Evolutionary conservation across 1,284 basidiomycete genomes (phyloP), one percentile per base, ranked within the genome.

Genomic region (Schizopora paradoxa): DNA sequence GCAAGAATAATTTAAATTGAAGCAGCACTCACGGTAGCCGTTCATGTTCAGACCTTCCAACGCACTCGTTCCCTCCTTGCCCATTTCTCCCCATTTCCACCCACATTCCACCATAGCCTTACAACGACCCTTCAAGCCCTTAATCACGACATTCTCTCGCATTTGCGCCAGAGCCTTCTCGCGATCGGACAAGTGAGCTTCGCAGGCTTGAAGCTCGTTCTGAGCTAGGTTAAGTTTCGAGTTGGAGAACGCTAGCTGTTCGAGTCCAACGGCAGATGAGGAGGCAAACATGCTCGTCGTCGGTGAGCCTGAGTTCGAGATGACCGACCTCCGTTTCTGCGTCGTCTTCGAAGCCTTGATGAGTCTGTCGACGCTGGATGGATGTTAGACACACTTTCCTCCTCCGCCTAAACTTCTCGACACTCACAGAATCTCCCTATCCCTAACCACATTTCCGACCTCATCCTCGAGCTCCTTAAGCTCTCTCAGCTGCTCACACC

Each of bases 391-490:
- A 26, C 7, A 14, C 10, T 5, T n/a, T 27, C 28, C 19, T 13
- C 28, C 33, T 16, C 29, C 14, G 6, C 6, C 2, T 16, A 26
- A n/a, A 2, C 26, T 21, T 8, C 21, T 8, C 10, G 33, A 18
- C 7, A 73, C 84, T 60, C 52, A 87, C 86, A 88, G 68, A 52
- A 89, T 88, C 54, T 89, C 86, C 29, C 84, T 66, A 61, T 89
- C 86, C 3, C 83, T 68, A 41, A 85, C 66, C 45, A 87, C 69
- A 52, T 75, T 79, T 13, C 67, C 70, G 3, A 88, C 74, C 43
- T 85, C 82, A 31, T 86, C 81, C 60, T 90, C 85, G 43, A 67
- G 56, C 19, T 61, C 58, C 56, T 66, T 66, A 51, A 87, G 66
- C 21, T 65, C 64, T 51, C 71, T 76, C 53, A 87, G 67, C 53